A percentile compares a stretch with the other conserved stretches of the same genome.
Conservation (phyloP, 1,284 basidiomycete genomes). For the Rhodotorula sp. region DNA sequence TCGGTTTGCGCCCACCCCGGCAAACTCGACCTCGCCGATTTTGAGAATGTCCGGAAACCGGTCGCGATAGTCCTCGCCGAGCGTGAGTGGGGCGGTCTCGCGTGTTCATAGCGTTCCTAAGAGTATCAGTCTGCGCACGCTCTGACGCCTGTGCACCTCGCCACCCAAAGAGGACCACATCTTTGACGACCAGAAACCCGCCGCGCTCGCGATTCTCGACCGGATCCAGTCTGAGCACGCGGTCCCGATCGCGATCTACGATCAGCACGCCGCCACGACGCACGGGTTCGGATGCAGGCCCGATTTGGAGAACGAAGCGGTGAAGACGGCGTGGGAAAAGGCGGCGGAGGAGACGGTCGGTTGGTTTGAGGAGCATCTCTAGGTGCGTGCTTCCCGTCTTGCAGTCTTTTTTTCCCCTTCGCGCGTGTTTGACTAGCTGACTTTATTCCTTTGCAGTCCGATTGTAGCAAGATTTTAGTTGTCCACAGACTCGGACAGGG, state of each 20-base stretch:
- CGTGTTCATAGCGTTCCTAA: accelerated
- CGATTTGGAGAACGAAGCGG: not conserved
- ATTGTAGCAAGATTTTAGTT: too few species aligned
- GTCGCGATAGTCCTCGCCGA: slow-evolving; percentile 7
- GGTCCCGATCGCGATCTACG: not conserved
- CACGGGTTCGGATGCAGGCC: slow-evolving; percentile 13
- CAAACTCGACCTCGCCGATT: not conserved
- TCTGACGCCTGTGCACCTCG: not conserved
- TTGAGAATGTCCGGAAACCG: not conserved
- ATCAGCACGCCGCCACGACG: slow-evolving; percentile 1
- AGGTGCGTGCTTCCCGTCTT: too few species aligned
- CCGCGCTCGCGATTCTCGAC: not conserved
- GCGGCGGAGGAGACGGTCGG: not conserved
- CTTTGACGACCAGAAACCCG: slow-evolving; percentile 7
- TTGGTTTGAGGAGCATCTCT: slow-evolving; percentile 1
- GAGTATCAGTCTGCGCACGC: not conserved
- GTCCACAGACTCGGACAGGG: too few species aligned
- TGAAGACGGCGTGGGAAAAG: slow-evolving; percentile 2
- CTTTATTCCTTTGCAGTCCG: too few species aligned
- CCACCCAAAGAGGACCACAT: slow-evolving; percentile 12
- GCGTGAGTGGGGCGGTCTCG: not conserved
- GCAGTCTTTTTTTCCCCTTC: too few species aligned
- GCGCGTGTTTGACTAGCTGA: too few species aligned
- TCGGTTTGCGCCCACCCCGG: slow-evolving; percentile 12
- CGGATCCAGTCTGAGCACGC: not conserved